Evolutionary conservation across 176 grass and related monocot genomes (phyloP), one percentile per base, ranked within the genome.

Genomic region (Secale cereale): DNA sequence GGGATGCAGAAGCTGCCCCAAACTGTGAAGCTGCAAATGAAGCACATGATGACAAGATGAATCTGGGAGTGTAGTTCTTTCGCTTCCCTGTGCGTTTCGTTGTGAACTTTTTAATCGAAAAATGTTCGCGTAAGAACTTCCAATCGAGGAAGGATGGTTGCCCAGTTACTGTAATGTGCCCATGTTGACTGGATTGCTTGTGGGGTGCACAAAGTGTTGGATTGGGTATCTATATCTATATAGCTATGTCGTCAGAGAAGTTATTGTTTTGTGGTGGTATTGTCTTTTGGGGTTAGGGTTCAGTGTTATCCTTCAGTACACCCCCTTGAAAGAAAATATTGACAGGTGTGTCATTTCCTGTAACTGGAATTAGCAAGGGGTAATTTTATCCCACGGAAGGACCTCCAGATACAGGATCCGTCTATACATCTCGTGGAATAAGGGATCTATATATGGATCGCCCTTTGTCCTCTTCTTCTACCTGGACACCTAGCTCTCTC

Each of bases 41-140:
- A 72, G 65, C 48, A 36, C 65, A 82, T 41, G 76, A 82, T 7
- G 80, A 75, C 15, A 84, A 36, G 39, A 76, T 65, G 81, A 80
- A 90, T 41, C 59, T 82, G 28, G 90, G 45, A 59, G 66, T 71
- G 0, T 77, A 88, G 41, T 35, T 39, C 3, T 70, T 72, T 77
- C 30, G 7, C 1, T 61, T 26, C 8, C 10, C 8, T 8, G 8
- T 52, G 54, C 16, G 2, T 16, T 46, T 11, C 5, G 22, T 69
- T 23, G 32, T 64, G 33, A 70, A 65, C 16, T 43, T 9, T 41
- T 28, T 4, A 27, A 27, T 30, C 30, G 37, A 4, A 48, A 65
- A 45, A 31, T 65, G 39, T 45, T 46, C 3, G 5, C 8, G 6
- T 80, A 22, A 62, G 61, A 65, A 16, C 45, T 46, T 46, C 45